Evolutionary conservation across 345 rosid species (phyloP), one percentile per base, ranked within the genome.

Genomic region (Barbarea vulgaris): DNA sequence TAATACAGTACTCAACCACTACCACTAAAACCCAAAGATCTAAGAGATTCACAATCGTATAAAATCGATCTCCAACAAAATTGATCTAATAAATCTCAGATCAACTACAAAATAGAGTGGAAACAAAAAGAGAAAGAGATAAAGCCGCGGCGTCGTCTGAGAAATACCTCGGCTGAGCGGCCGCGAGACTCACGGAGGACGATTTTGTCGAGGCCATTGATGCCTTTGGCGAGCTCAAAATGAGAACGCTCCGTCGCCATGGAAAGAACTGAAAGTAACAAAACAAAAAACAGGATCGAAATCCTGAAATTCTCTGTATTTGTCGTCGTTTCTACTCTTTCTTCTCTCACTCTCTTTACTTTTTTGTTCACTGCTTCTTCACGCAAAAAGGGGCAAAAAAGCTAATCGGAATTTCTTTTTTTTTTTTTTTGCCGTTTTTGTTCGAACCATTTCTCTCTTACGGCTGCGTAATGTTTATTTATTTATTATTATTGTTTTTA

Each of bases 191-290:
- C 95, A 14, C 95, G 90, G 82, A 94, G 88, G 66, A 90, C 67
- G 67, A 91, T 79, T 78, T 87, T 89, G 27, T 87, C 89, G 70
- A 91, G 95, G 75, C 93, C 95, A 65, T 88, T 88, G 81, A 81
- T 46, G 81, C 96, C 97, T 76, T 83, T 84, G 42, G 81, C 65
- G 53, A 72, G 25, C 86, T 94, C 87, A 37, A 81, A 84, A 33
- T 80, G 70, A 44, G 58, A 37, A 70, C 48, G 81, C 74, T 82
- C 82, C 60, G 72, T 72, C 60, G 84, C 79, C 87, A 84, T 84
- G 57, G 76, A 56, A 18, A 67, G 19, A 31, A 31, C 18, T 22
- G 75, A 76, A 44, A 77, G 61, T 28, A 65, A 4, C 4, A 65
- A 24, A 57, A 58, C 0, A 31, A 64, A 48, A 3, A 64, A 48